Conservation (phyloP, 305 asterid genomes). For the Caryopteris hybrid region DNA sequence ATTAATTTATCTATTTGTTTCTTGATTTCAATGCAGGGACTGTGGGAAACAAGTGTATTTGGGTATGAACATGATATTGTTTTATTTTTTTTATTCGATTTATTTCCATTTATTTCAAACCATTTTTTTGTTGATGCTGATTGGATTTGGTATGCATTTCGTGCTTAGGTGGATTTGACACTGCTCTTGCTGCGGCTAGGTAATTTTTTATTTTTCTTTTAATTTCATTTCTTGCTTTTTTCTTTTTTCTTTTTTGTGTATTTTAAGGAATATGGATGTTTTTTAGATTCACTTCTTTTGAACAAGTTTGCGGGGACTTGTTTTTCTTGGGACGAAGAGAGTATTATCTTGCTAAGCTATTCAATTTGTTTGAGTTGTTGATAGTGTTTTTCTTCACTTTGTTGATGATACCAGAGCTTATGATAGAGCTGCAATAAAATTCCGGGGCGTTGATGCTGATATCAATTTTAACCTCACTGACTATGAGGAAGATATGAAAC, state of each 20-base stretch:
- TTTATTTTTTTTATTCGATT: not conserved
- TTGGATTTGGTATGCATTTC: slow-evolving; percentile 12
- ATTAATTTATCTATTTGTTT: not conserved
- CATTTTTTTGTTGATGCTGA: slow-evolving; percentile 12
- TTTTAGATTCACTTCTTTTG: too few species aligned
- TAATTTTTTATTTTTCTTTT: too few species aligned
- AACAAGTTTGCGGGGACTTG: too few species aligned
- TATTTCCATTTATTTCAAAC: not conserved
- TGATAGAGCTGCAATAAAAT: slow-evolving; percentile 84
- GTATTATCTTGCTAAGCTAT: too few species aligned
- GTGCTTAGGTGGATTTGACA: slow-evolving; percentile 76
- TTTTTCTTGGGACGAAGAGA: too few species aligned
- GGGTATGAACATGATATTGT: slow-evolving; percentile 32
- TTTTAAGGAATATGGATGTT: not conserved
- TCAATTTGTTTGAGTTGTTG: not conserved
- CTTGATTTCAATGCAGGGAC: slow-evolving; percentile 53
- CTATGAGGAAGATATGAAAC: slow-evolving; percentile 73
- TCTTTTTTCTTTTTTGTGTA: not conserved
- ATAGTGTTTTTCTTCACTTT: not conserved
- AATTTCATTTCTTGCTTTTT: too few species aligned
- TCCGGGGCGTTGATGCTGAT: slow-evolving; percentile 79
- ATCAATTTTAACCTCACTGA: slow-evolving; percentile 61
- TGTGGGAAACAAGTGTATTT: slow-evolving; percentile 87
- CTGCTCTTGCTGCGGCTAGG: slow-evolving; percentile 68
- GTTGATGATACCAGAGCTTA: slow-evolving; percentile 50